phyloP scores from a whole-genome alignment of 1,284 basidiomycete species.

The Malassezia globosa region DNA sequence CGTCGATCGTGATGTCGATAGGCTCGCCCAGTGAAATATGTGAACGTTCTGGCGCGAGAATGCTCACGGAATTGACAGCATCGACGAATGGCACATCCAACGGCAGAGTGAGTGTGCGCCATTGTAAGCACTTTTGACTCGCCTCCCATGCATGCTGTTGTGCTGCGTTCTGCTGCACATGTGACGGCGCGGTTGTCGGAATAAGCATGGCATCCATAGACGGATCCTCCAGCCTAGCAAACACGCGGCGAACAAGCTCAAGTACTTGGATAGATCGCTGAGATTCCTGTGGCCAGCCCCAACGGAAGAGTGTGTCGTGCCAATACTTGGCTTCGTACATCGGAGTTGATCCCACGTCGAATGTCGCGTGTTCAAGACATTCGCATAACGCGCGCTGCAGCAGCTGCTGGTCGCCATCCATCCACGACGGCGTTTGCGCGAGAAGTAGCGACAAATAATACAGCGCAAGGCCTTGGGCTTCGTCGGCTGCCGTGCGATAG shows the following conservation, averaged over 20 bases:
- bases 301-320: background rate
- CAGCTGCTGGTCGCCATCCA: conserved; percentile 17
- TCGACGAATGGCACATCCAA: conserved; percentile 11
- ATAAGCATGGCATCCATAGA: background rate
- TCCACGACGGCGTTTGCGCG: background rate
- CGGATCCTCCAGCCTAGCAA: background rate
- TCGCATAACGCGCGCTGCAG: conserved; percentile 2
- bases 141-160: background rate
- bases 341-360: background rate
- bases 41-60: background rate
- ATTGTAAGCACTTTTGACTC: background rate
- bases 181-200: background rate
- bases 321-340: background rate
- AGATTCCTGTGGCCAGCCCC: conserved; percentile 6
- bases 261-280: background rate
- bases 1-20: background rate
- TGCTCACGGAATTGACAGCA: conserved; percentile 4
- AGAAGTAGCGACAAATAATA: conserved; percentile 1
- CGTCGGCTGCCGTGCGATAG: conserved; percentile 30
- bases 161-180: background rate
- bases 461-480: conserved; percentile 15
- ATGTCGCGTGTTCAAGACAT: background rate
- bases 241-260: background rate
- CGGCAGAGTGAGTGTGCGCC: conserved; percentile 9
- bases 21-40: conserved; percentile 1